Evolutionary conservation across 2,329 filamentous ascomycete genomes (phyloP).

Genomic region (Penicillium hordei): DNA sequence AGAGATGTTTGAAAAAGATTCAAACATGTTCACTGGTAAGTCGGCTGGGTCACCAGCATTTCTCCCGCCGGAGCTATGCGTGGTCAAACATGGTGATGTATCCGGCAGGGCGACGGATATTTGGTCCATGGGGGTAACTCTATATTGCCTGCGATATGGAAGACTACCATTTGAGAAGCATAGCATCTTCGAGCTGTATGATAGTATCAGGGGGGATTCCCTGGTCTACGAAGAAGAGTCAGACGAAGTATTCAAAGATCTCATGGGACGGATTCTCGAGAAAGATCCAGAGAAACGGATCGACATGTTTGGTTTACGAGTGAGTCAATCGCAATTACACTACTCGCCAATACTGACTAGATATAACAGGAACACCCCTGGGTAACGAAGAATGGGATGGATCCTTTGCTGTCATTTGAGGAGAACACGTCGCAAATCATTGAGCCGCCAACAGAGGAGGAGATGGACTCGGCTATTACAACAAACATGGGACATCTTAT

Average conservation of each 20-base stretch:
- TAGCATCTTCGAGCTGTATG: slow-evolving; percentile 81
- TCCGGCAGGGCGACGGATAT: slow-evolving; percentile 90
- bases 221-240: slow-evolving; percentile 63
- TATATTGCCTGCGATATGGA: slow-evolving; percentile 91
- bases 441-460: slow-evolving; percentile 81
- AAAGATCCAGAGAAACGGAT: slow-evolving; percentile 85
- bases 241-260: slow-evolving; percentile 68
- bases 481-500: slow-evolving; percentile 83
- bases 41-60: slow-evolving; percentile 94
- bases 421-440: slow-evolving; percentile 83
- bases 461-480: slow-evolving; percentile 88
- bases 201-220: slow-evolving; percentile 75
- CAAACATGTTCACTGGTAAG: slow-evolving; percentile 86
- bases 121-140: slow-evolving; percentile 96
- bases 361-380: slow-evolving; percentile 74
- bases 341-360: slow-evolving; percentile 9
- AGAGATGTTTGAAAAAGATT: slow-evolving; percentile 92
- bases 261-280: slow-evolving; percentile 72
- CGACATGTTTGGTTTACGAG: slow-evolving; percentile 75
- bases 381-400: slow-evolving; percentile 79
- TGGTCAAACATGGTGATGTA: slow-evolving; percentile 79
- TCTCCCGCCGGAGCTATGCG: slow-evolving; percentile 87
- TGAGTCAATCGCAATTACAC: slow-evolving; percentile 49
- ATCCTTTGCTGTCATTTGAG: slow-evolving; percentile 74
- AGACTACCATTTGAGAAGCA: slow-evolving; percentile 79